Conservation (phyloP, 306 rosid genomes). For the Vigna unguiculata region DNA sequence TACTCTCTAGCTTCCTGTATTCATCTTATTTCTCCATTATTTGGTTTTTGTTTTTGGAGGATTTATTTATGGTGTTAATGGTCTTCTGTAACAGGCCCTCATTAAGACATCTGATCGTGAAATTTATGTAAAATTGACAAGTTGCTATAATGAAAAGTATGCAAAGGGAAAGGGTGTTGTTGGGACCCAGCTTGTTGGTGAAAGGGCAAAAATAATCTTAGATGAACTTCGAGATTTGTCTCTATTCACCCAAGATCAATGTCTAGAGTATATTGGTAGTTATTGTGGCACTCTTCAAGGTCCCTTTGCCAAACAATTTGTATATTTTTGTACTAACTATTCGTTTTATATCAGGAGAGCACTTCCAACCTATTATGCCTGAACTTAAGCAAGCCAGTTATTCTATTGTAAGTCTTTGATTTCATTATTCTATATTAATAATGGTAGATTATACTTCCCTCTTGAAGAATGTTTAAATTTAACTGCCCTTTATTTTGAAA, state of each 20-base stretch:
- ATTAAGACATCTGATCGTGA: constrained; percentile 77
- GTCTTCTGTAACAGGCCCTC: constrained; percentile 70
- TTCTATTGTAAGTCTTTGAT: constrained; percentile 61
- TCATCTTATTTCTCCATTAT: neutral
- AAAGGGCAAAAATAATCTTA: constrained; percentile 85
- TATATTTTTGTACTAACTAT: constrained; percentile 40
- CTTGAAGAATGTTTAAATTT: neutral
- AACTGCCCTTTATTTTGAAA: constrained; percentile 19
- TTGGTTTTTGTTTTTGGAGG: constrained; percentile 30
- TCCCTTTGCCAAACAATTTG: constrained; percentile 18
- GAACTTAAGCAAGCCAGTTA: constrained; percentile 61
- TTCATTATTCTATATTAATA: neutral
- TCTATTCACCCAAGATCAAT: constrained; percentile 68
- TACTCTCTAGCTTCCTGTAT: neutral
- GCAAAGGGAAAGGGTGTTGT: constrained; percentile 83
- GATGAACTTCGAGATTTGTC: constrained; percentile 77
- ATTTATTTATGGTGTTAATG: constrained; percentile 24
- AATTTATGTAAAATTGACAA: constrained; percentile 73
- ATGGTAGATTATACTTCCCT: constrained; percentile 6
- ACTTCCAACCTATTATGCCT: constrained; percentile 73
- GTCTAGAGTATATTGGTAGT: constrained; percentile 85
- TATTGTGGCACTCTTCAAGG: constrained; percentile 35
- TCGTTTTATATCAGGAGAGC: constrained; percentile 63
- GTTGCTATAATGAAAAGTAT: constrained; percentile 64
- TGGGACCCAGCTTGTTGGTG: constrained; percentile 86